Conservation (phyloP, 331 rosid species). For the Acacia pycnantha region DNA sequence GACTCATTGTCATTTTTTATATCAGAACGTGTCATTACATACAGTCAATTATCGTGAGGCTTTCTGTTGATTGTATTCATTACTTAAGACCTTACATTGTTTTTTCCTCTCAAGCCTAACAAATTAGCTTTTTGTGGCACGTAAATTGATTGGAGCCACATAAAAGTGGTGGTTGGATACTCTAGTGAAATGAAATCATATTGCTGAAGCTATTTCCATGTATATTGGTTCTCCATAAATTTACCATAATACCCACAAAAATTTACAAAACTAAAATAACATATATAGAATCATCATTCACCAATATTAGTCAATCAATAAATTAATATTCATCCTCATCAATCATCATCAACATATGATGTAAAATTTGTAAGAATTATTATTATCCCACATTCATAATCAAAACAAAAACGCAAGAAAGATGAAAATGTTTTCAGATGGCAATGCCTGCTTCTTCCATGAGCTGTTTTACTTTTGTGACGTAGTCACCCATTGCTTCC, state of each 20-base stretch:
- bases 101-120: not conserved
- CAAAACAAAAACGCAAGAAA: not conserved
- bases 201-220: not conserved
- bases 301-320: not conserved
- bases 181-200: not conserved
- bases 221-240: not conserved
- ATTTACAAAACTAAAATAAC: not conserved
- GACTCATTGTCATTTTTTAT: too few relatives aligned
- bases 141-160: slow-evolving; percentile 41
- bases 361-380: not conserved
- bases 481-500: slow-evolving; percentile 81
- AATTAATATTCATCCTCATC: not conserved
- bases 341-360: not conserved
- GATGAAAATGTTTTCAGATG: slow-evolving; percentile 37
- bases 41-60: not conserved
- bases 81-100: too few relatives aligned
- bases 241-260: not conserved
- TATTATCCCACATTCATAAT: not conserved
- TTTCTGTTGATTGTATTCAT: too few relatives aligned
- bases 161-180: slow-evolving; percentile 40
- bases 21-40: too few relatives aligned
- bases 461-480: slow-evolving; percentile 93
- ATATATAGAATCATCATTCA: not conserved
- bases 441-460: slow-evolving; percentile 66
- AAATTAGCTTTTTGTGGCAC: slow-evolving; percentile 36